Conservation (phyloP, 495 filamentous ascomycete genomes). For the Apiosordaria backusii region DNA sequence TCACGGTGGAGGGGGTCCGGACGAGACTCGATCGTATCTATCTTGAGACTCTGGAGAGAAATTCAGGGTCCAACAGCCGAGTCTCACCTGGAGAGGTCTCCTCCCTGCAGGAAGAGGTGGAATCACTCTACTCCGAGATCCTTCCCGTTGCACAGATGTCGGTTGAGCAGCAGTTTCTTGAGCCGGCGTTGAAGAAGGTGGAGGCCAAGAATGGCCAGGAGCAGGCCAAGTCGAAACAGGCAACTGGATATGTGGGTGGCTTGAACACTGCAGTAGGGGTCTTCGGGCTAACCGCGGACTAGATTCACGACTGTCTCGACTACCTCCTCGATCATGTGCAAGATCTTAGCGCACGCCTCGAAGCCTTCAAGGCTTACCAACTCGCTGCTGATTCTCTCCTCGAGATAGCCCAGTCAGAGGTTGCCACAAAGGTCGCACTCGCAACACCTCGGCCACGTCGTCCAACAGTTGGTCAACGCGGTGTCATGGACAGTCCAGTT, state of each 20-base stretch:
- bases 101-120: slow-evolving; percentile 54
- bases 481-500: slow-evolving; percentile 23
- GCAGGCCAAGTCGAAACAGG: slow-evolving; percentile 34
- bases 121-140: slow-evolving; percentile 61
- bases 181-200: slow-evolving; percentile 50
- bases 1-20: slow-evolving; percentile 44
- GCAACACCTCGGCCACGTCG: slow-evolving; percentile 7
- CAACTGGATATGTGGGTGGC: slow-evolving; percentile 40
- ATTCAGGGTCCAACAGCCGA: slow-evolving; percentile 19
- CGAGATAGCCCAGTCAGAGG: slow-evolving; percentile 26
- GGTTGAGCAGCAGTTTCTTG: slow-evolving; percentile 55
- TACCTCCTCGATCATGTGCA: slow-evolving; percentile 35
- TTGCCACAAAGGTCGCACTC: slow-evolving; percentile 14
- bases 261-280: neutral
- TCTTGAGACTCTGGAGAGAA: slow-evolving; percentile 37
- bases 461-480: slow-evolving; percentile 10
- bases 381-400: slow-evolving; percentile 27
- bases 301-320: slow-evolving; percentile 40
- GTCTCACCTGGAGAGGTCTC: slow-evolving; percentile 33
- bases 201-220: slow-evolving; percentile 36
- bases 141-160: slow-evolving; percentile 60
- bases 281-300: slow-evolving; percentile 11
- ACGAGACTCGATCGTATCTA: slow-evolving; percentile 47
- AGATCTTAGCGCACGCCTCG: slow-evolving; percentile 25
- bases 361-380: slow-evolving; percentile 33